Conservation (phyloP, 1,139 yeast species). For the Scheffersomyces quercinus region DNA sequence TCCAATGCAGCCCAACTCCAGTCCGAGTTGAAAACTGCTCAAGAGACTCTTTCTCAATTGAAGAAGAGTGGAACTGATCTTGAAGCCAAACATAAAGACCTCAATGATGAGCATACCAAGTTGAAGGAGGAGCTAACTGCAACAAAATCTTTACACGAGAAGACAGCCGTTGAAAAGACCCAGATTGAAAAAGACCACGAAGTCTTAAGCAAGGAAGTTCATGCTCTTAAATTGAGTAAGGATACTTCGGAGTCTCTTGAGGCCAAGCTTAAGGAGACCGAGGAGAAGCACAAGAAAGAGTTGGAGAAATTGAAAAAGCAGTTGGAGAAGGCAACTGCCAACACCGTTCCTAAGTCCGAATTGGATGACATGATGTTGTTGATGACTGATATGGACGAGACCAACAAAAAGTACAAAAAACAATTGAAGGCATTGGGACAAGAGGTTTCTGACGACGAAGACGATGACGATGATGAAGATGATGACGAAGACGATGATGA, state of each 20-base stretch:
- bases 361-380: slow-evolving; percentile 75
- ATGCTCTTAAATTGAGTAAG: background rate
- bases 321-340: slow-evolving; percentile 13
- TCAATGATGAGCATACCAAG: slow-evolving; percentile 32
- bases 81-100: slow-evolving; percentile 12
- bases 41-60: background rate
- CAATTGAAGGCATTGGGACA: slow-evolving; percentile 51
- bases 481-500: slow-evolving; percentile 25
- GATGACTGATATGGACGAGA: slow-evolving; percentile 74
- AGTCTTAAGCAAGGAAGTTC: background rate
- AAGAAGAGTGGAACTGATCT: background rate
- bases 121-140: slow-evolving; percentile 1
- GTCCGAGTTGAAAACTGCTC: background rate
- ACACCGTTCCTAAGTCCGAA: slow-evolving; percentile 56
- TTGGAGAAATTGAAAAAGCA: slow-evolving; percentile 6
- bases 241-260: background rate
- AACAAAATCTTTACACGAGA: background rate
- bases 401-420: slow-evolving; percentile 57
- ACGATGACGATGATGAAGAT: slow-evolving; percentile 36
- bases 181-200: slow-evolving; percentile 3
- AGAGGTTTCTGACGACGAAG: slow-evolving; percentile 50
- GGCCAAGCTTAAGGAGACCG: slow-evolving; percentile 1
- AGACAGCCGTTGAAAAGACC: background rate
- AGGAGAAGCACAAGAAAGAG: slow-evolving; percentile 1
- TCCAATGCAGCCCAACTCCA: background rate